phyloP scores from a whole-genome alignment of 23 red algal species.

The Gracilaria gracilis region DNA sequence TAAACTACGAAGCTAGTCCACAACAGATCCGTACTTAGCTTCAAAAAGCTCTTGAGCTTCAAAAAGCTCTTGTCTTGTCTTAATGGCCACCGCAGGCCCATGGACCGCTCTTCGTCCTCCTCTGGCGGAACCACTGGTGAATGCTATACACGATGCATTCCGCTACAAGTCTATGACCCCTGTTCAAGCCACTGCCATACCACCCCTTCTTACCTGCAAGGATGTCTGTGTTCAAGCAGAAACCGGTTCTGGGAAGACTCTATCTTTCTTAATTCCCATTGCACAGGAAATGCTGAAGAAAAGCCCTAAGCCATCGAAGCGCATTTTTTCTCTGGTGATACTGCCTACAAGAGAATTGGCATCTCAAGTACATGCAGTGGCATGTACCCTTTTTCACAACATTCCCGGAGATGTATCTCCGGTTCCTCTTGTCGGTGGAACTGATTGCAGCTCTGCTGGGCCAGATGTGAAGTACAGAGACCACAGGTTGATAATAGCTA shows the following conservation, averaged over 20 bases:
- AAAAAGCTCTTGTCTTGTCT: neutral
- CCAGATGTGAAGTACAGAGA: conserved; percentile 45
- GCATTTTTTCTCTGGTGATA: conserved; percentile 68
- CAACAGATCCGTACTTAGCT: too few species aligned
- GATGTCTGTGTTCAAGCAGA: conserved; percentile 92
- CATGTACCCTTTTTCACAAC: conserved; percentile 62
- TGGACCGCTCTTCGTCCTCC: conserved; percentile 11
- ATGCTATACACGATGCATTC: conserved; percentile 11
- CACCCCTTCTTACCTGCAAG: conserved; percentile 74
- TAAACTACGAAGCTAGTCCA: too few species aligned
- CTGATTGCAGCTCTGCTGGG: conserved; percentile 17
- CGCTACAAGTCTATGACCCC: conserved; percentile 73
- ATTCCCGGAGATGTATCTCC: conserved; percentile 57
- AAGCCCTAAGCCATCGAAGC: neutral
- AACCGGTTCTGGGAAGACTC: conserved; percentile 97
- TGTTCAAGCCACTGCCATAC: conserved; percentile 91
- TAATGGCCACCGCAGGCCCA: conserved; percentile 24
- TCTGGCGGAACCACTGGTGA: conserved; percentile 3
- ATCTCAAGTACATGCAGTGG: conserved; percentile 81
- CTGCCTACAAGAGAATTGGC: conserved; percentile 95
- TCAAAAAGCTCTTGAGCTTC: too few species aligned
- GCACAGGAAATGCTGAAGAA: conserved; percentile 48
- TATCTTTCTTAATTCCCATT: conserved; percentile 89
- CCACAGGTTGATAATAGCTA: conserved; percentile 76
- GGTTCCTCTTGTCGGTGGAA: conserved; percentile 68